Evolutionary conservation across 1,139 yeast genomes (phyloP).

Genomic region (Zygoascus hellenicus): DNA sequence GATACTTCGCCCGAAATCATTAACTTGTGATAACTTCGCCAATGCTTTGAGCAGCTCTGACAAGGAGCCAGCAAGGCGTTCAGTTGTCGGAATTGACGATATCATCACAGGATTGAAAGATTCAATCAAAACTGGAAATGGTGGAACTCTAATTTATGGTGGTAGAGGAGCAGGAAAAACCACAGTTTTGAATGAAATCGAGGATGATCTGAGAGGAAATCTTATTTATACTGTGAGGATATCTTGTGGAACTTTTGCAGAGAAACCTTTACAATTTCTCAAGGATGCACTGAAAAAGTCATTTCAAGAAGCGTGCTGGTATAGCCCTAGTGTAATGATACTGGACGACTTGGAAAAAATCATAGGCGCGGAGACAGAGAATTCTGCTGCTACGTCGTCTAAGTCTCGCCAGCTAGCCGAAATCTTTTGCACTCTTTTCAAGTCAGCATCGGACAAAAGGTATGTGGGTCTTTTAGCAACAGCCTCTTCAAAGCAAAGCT

Average conservation of each 20-base stretch:
- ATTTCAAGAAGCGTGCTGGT: constrained; percentile 67
- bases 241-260: constrained; percentile 51
- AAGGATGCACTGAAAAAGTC: constrained; percentile 46
- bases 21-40: constrained; percentile 31
- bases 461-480: constrained; percentile 52
- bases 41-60: constrained; percentile 5
- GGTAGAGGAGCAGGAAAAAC: constrained; percentile 80
- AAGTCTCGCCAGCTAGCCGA: constrained; percentile 56
- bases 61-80: constrained; percentile 8
- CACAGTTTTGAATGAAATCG: constrained; percentile 43
- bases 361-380: constrained; percentile 67
- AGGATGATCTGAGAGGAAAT: constrained; percentile 35
- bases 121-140: constrained; percentile 43
- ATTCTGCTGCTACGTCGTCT: constrained; percentile 47
- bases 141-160: constrained; percentile 64
- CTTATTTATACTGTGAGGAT: constrained; percentile 44
- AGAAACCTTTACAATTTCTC: constrained; percentile 51
- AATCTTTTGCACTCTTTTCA: constrained; percentile 37
- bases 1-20: constrained; percentile 46
- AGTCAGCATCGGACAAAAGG: constrained; percentile 39
- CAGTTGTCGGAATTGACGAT: constrained; percentile 55
- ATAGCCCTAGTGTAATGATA: constrained; percentile 66
- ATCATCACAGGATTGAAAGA: constrained; percentile 41
- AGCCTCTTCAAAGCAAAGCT: constrained; percentile 56
- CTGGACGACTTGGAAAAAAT: constrained; percentile 79